Base-by-base conservation (phyloP, 768 basidiomycete species). In the Lentinula sp. region DNA sequence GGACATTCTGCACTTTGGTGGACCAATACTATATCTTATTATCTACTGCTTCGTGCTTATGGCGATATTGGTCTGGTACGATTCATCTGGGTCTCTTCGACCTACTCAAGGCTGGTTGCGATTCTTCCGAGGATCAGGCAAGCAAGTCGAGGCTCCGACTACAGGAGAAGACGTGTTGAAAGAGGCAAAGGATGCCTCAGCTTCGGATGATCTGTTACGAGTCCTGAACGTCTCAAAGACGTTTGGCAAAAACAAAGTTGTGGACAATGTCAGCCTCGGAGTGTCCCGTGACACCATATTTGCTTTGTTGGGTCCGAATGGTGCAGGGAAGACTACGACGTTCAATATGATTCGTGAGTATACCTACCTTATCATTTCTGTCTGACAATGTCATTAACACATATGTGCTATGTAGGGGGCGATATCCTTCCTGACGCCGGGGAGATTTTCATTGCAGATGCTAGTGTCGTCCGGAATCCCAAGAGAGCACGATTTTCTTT, bases 311-410 rank as follows among this genome's bases (percentile, higher is more conserved):
- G 91, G 91, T 1, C 91, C 91, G 1, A 93, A 92, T 64, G 91
- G 91, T 6, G 91, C 90, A 8, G 90, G 91, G 0, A 92, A 92
- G 72, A 91, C 88, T 10, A 91, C 91, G 0, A 87, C 85, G 0
- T 90, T 92, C 71, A 89, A 90, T 63, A 81, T 90, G 67, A 91
- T 93, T 62, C 85, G 88, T 88, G 66, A 60, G 87, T 77, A 20
- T 16, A 0, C 45, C 32, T 20, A 9, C 55, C 42, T 43, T 49
- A 46, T 43, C 7, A 53, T 9, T 33, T 58, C 10, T 39, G 18
- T 37, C 15, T 18, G 51, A 12, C 3, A 28, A 51, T 42, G 18
- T 12, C 48, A 33, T 52, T 41, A 43, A 53, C 50, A 35, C 41
- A 28, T n/a, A 52, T 60, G 12, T 41, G 32, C 50, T 41, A n/a